Percentiles rank a stretch among this genome's conserved stretches.
Evolutionary conservation across 352 stramenopile genomes (phyloP).

Genomic region (Globisporangium nunn): DNA sequence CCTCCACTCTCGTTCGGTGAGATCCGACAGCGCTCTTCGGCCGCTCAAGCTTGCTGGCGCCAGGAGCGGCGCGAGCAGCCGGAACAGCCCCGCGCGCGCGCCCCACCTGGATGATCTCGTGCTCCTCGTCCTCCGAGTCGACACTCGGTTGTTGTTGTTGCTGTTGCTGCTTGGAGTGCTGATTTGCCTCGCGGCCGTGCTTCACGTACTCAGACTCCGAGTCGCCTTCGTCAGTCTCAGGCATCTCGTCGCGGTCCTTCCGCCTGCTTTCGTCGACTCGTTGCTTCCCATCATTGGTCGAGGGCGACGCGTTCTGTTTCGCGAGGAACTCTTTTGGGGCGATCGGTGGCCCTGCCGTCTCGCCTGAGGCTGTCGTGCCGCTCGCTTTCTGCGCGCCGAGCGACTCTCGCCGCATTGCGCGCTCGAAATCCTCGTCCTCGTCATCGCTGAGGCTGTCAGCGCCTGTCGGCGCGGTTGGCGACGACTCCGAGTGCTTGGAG

Average conservation of each 20-base stretch:
- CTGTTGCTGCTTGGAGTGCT: constrained; percentile 11
- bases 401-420: constrained; percentile 1
- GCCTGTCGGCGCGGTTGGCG: constrained; percentile 2
- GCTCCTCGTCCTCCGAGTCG: constrained; percentile 30
- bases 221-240: constrained; percentile 36
- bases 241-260: constrained; percentile 21
- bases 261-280: not conserved
- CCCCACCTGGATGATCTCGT: constrained; percentile 39
- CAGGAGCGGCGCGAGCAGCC: constrained; percentile 4
- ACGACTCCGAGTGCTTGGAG: constrained; percentile 3
- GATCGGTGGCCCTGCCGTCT: not conserved
- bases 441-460: constrained; percentile 11
- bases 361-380: too few species aligned
- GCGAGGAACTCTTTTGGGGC: constrained; percentile 11
- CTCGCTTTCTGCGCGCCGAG: not conserved
- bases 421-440: constrained; percentile 8
- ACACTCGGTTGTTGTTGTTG: constrained; percentile 7
- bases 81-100: constrained; percentile 15
- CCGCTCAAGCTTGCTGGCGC: constrained; percentile 24
- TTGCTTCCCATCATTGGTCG: not conserved
- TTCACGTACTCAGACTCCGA: constrained; percentile 22
- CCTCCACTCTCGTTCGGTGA: constrained; percentile 17
- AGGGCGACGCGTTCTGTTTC: not conserved
- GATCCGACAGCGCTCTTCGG: constrained; percentile 30
- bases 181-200: constrained; percentile 12